Conservation (phyloP, 345 rosid genomes). For the Gossypium sturtianum region DNA sequence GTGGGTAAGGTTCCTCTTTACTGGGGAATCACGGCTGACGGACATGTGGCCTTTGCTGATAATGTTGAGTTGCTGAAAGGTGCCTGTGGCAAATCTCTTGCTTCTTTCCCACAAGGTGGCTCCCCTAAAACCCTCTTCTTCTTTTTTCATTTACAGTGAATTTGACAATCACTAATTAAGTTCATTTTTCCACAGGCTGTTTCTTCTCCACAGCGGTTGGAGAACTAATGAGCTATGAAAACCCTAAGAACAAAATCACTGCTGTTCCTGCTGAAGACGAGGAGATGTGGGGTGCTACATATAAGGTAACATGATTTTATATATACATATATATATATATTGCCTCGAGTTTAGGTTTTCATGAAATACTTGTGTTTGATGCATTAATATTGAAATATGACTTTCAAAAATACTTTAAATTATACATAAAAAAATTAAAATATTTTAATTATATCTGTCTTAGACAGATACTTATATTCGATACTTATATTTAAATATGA, state of each 20-base stretch:
- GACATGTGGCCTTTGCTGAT: conserved; percentile 82
- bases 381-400: too few species aligned
- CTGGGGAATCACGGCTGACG: conserved; percentile 99
- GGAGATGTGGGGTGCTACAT: conserved; percentile 97
- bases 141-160: not conserved
- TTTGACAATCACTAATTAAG: not conserved
- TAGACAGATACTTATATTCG: too few species aligned
- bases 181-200: conserved; percentile 51
- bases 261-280: conserved; percentile 89
- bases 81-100: conserved; percentile 97
- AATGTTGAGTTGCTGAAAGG: conserved; percentile 78
- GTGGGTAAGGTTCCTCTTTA: conserved; percentile 83
- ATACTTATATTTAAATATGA: too few species aligned
- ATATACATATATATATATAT: too few species aligned
- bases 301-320: conserved; percentile 43
- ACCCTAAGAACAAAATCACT: conserved; percentile 85
- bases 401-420: too few species aligned
- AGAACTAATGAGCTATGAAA: conserved; percentile 80
- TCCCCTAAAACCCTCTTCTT: not conserved
- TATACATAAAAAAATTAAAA: too few species aligned
- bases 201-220: conserved; percentile 82
- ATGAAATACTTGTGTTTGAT: too few species aligned
- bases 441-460: too few species aligned
- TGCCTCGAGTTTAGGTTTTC: too few species aligned
- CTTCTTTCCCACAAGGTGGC: conserved; percentile 93